Evolutionary conservation across 2,329 filamentous ascomycete species (phyloP).

Genomic region (Emmonsiellopsis sp.): DNA sequence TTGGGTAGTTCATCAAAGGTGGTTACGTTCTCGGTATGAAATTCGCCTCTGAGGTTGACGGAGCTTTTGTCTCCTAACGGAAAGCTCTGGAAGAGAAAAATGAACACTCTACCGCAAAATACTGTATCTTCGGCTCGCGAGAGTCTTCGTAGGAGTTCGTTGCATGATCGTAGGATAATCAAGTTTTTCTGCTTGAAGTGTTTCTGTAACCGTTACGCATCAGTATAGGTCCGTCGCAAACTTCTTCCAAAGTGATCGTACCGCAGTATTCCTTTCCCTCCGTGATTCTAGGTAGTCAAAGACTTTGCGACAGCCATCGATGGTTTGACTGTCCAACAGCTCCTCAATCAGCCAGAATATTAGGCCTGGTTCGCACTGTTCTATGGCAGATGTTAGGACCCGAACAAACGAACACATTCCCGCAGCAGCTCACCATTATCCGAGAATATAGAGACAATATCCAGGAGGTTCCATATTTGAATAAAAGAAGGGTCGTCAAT

Average conservation of each 20-base stretch:
- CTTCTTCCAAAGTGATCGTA: conserved; percentile 30
- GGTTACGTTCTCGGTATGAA: conserved; percentile 90
- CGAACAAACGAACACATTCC: neutral
- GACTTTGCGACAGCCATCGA: conserved; percentile 78
- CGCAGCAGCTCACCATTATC: conserved; percentile 58
- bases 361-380: conserved; percentile 61
- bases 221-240: neutral
- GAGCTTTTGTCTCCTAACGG: conserved; percentile 94
- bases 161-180: conserved; percentile 86
- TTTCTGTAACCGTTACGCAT: conserved; percentile 31
- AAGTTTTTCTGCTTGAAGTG: conserved; percentile 77
- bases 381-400: conserved; percentile 4
- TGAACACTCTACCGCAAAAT: conserved; percentile 95
- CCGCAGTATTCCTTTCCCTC: conserved; percentile 74
- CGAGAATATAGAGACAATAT: conserved; percentile 80
- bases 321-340: conserved; percentile 90
- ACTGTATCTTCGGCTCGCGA: conserved; percentile 96
- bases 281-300: conserved; percentile 95
- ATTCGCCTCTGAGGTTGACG: conserved; percentile 91
- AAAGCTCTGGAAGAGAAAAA: conserved; percentile 97
- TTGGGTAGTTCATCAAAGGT: conserved; percentile 58
- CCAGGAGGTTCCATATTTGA: conserved; percentile 85
- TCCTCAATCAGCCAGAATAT: conserved; percentile 90
- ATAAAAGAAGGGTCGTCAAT: conserved; percentile 74
- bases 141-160: conserved; percentile 83